Conservation (phyloP, 2,329 filamentous ascomycete genomes). For the Aspergillus ustus region DNA sequence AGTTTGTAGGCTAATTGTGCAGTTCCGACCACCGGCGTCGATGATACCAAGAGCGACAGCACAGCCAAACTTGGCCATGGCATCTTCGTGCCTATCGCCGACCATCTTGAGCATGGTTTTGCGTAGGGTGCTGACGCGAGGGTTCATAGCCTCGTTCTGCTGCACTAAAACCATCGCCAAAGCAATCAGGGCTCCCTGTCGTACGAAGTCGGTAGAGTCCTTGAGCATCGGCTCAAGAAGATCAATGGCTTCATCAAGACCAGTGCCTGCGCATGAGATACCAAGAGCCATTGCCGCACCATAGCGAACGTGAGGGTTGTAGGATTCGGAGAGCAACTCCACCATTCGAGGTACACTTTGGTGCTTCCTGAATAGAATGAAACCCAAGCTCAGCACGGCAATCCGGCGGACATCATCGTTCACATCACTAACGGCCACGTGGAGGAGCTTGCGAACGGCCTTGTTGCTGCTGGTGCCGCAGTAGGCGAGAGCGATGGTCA, state of each 20-base stretch:
- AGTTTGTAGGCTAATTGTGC: conserved; percentile 95
- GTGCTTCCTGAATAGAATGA: conserved; percentile 97
- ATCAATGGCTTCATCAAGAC: conserved; percentile 93
- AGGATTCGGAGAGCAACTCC: conserved; percentile 94
- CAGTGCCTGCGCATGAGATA: conserved; percentile 96
- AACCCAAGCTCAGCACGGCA: conserved; percentile 96
- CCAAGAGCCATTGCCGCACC: conserved; percentile 97
- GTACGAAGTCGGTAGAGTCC: conserved; percentile 96
- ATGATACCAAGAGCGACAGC: conserved; percentile 95
- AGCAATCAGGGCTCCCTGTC: conserved; percentile 92
- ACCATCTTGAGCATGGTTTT: conserved; percentile 95
- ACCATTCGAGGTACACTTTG: conserved; percentile 98
- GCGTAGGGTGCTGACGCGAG: conserved; percentile 87
- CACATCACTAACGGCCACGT: conserved; percentile 96
- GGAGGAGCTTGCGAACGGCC: conserved; percentile 91
- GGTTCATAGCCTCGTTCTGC: conserved; percentile 98
- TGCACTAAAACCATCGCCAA: conserved; percentile 99
- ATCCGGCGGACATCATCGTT: conserved; percentile 96
- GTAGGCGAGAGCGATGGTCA: conserved; percentile 97
- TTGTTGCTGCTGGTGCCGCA: conserved; percentile 98
- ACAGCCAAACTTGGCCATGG: conserved; percentile 98
- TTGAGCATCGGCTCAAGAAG: conserved; percentile 99
- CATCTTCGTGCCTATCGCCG: conserved; percentile 93
- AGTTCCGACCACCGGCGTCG: conserved; percentile 96
- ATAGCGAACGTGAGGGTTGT: conserved; percentile 98